These are phyloP conservation scores for Aechmea fasciata DNA, from an alignment of 176 grass and related monocot genomes.

Conservation along the genomic window DNA sequence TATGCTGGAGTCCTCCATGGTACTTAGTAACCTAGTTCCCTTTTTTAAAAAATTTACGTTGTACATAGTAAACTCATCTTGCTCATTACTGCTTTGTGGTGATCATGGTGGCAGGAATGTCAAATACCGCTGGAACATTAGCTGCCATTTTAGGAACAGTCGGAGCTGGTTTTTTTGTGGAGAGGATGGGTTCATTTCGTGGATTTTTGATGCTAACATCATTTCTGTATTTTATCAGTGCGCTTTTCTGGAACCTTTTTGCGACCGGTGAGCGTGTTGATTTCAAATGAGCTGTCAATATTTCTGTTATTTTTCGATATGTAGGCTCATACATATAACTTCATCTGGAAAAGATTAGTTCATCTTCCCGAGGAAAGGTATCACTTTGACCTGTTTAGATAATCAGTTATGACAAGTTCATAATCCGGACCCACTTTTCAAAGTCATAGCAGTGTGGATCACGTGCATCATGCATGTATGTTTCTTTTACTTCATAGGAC, in stretches of 20 bases:
- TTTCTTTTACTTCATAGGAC: too few relatives aligned
- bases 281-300: conserved; percentile 43
- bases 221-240: conserved; percentile 67
- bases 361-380: too few relatives aligned
- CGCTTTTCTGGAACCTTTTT: conserved; percentile 90
- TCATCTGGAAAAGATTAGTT: too few relatives aligned
- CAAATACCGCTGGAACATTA: conserved; percentile 89
- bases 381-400: too few relatives aligned
- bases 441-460: too few relatives aligned
- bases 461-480: too few relatives aligned
- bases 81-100: background rate
- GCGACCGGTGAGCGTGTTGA: conserved; percentile 79
- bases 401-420: too few relatives aligned
- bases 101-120: conserved; percentile 54
- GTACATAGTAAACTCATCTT: background rate
- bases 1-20: conserved; percentile 91
- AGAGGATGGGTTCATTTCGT: conserved; percentile 85
- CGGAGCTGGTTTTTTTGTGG: conserved; percentile 92
- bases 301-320: too few relatives aligned
- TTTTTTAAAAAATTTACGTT: too few relatives aligned
- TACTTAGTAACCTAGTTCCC: conserved; percentile 21
- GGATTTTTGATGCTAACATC: conserved; percentile 83
- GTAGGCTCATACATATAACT: too few relatives aligned
- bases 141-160: conserved; percentile 90
- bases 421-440: too few relatives aligned